phyloP scores from a whole-genome alignment of 306 rosid genomes.

The Hylodesmum podocarpum region DNA sequence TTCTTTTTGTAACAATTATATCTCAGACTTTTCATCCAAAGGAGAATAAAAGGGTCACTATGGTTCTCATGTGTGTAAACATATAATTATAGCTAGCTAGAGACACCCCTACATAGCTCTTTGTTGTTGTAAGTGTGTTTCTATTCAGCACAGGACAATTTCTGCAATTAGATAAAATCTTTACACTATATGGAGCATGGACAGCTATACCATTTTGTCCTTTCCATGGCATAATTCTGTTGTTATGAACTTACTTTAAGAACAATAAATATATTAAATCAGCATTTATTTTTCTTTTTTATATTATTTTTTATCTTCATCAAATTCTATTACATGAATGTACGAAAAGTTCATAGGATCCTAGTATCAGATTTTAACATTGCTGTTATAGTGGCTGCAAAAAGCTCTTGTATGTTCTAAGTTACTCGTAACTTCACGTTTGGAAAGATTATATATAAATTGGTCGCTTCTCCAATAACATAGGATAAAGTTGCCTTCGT shows the following conservation, averaged over 20 bases:
- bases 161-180: slow-evolving; percentile 21
- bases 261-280: not conserved
- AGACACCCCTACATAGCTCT: slow-evolving; percentile 23
- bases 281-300: not conserved
- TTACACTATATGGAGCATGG: slow-evolving; percentile 23
- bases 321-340: not conserved
- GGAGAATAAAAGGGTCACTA: slow-evolving; percentile 43
- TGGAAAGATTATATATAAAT: not conserved
- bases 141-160: not conserved
- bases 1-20: not conserved
- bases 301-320: not conserved
- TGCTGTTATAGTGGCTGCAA: not conserved
- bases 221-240: slow-evolving; percentile 14
- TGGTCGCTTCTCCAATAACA: slow-evolving; percentile 23
- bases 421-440: not conserved
- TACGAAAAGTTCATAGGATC: not conserved
- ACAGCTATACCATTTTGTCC: slow-evolving; percentile 52
- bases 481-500: not conserved
- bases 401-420: not conserved
- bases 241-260: not conserved
- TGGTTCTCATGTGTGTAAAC: slow-evolving; percentile 19
- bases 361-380: slow-evolving; percentile 3
- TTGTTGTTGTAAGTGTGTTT: slow-evolving; percentile 27
- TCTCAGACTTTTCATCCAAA: not conserved
- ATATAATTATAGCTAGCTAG: slow-evolving; percentile 18